Conservation (phyloP, 31 red algal genomes). For the Asparagopsis taxiformis region DNA sequence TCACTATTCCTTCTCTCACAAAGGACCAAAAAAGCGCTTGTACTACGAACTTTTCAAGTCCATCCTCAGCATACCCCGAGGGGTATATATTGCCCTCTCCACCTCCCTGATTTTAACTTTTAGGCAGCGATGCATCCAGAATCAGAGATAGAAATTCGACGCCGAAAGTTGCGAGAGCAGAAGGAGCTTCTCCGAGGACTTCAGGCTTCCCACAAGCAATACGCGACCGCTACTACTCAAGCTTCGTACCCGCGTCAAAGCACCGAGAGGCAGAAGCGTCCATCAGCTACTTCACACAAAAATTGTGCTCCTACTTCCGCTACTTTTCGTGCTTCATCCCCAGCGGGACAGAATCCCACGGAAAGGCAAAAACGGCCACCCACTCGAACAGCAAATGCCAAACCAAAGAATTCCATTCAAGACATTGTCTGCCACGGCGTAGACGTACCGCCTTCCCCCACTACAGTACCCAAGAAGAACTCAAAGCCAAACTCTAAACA, state of each 20-base stretch:
- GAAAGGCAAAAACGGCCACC: not conserved
- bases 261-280: too few species aligned
- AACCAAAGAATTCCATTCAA: not conserved
- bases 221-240: too few species aligned
- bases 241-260: too few species aligned
- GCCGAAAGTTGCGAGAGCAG: not conserved
- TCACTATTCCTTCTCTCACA: too few species aligned
- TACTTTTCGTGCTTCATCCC: not conserved
- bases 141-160: not conserved
- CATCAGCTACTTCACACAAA: not conserved
- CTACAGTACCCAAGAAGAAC: not conserved
- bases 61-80: too few species aligned
- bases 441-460: not conserved
- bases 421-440: not conserved
- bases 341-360: not conserved
- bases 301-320: not conserved
- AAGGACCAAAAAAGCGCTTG: too few species aligned
- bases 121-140: not conserved
- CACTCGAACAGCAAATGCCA: not conserved
- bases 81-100: too few species aligned
- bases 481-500: not conserved
- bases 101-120: too few species aligned
- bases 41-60: too few species aligned
- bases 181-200: not conserved
- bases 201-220: not conserved